Conservation (phyloP, 306 rosid genomes). For the Cucurbita argyrosperma region DNA sequence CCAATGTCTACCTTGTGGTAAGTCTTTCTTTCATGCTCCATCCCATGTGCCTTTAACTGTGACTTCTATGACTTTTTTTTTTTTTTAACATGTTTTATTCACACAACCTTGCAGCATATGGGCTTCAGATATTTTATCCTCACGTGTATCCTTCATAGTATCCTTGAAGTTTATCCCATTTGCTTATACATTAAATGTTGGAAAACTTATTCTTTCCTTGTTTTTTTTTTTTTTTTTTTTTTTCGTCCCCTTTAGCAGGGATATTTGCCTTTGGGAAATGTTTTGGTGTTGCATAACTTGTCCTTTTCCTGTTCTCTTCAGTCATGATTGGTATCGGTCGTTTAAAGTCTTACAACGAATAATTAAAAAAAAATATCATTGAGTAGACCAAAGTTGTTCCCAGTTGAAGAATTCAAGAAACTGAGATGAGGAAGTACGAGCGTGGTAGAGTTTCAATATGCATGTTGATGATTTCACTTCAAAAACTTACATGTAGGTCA, state of each 20-base stretch:
- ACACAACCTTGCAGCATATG: slow-evolving; percentile 53
- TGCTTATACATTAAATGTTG: background rate
- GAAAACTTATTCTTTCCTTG: background rate
- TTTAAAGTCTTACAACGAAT: background rate
- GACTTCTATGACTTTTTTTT: slow-evolving; percentile 17
- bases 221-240: background rate
- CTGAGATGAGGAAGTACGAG: background rate
- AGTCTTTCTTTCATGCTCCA: slow-evolving; percentile 17
- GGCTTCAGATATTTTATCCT: slow-evolving; percentile 44
- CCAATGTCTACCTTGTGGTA: slow-evolving; percentile 17
- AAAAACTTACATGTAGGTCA: background rate
- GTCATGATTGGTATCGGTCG: background rate
- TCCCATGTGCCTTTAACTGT: slow-evolving; percentile 13
- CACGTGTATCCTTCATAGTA: slow-evolving; percentile 84
- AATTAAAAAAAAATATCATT: background rate
- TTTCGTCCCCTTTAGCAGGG: background rate
- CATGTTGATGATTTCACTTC: background rate
- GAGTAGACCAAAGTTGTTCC: background rate
- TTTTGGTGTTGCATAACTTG: background rate
- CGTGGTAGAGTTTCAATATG: background rate
- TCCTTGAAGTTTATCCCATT: slow-evolving; percentile 32
- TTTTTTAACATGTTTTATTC: slow-evolving; percentile 36
- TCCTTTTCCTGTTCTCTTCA: background rate
- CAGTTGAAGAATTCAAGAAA: background rate
- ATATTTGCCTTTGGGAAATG: background rate